phyloP scores from a whole-genome alignment of 768 basidiomycete genomes.

The Sporobolomyces pararoseus region DNA sequence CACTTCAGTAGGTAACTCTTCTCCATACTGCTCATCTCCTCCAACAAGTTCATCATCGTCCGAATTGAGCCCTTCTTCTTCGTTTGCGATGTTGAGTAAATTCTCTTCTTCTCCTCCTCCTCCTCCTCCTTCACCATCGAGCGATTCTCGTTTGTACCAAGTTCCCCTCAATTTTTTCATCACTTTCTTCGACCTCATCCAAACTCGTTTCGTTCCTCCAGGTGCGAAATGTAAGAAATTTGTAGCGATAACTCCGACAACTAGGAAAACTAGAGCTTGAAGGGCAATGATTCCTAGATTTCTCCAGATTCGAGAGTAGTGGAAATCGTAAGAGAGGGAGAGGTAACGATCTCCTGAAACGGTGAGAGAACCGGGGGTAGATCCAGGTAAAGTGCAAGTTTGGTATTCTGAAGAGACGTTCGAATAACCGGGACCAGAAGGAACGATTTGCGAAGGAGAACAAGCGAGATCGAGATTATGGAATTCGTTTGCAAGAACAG shows the following conservation, averaged over 20 bases:
- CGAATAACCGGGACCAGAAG: conserved; percentile 40
- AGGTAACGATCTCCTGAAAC: conserved; percentile 64
- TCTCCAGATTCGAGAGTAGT: conserved; percentile 44
- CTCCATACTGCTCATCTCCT: conserved; percentile 22
- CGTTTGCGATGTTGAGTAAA: no score
- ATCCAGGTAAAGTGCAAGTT: conserved; percentile 48
- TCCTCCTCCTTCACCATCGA: conserved; percentile 7
- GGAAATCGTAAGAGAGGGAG: conserved; percentile 53
- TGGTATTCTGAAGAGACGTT: conserved; percentile 11
- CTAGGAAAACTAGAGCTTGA: conserved; percentile 36
- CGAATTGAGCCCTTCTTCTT: background rate
- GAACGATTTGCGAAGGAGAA: conserved; percentile 37
- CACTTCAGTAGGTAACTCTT: background rate
- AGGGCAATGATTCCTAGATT: conserved; percentile 56
- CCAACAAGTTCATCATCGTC: conserved; percentile 18
- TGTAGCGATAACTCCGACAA: conserved; percentile 37
- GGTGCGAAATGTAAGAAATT: conserved; percentile 30
- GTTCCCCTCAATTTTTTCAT: conserved; percentile 16
- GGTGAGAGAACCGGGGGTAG: conserved; percentile 58
- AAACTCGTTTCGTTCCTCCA: conserved; percentile 18
- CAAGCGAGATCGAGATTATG: conserved; percentile 33
- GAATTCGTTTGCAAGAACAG: conserved; percentile 43
- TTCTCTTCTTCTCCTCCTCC: no score
- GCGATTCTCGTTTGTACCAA: conserved; percentile 22
- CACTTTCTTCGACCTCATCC: conserved; percentile 25